Evolutionary conservation across 768 basidiomycete species (phyloP).

Genomic region (Russula virescens): DNA sequence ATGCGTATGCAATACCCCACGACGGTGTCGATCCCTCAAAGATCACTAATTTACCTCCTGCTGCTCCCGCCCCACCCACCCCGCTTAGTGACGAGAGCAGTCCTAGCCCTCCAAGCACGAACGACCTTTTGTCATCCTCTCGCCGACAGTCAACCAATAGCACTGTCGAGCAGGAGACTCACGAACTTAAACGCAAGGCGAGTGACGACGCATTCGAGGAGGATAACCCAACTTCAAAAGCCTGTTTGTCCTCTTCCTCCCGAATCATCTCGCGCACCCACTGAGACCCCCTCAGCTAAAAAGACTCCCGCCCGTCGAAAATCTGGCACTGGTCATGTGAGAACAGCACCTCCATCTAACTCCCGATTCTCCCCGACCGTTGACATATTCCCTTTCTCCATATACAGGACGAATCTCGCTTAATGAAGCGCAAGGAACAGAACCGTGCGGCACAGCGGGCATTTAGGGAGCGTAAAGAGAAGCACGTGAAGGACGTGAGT

Average conservation of each 20-base stretch:
- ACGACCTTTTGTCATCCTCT: constrained; percentile 31
- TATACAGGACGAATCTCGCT: constrained; percentile 59
- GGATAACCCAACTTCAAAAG: constrained; percentile 63
- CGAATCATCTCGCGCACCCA: background rate
- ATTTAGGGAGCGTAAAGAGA: constrained; percentile 95
- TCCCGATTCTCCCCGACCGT: background rate
- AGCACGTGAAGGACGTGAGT: constrained; percentile 93
- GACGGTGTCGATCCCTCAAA: constrained; percentile 56
- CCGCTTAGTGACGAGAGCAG: constrained; percentile 68
- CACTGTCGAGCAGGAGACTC: constrained; percentile 40
- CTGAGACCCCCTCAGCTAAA: constrained; percentile 23
- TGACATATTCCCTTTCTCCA: constrained; percentile 2
- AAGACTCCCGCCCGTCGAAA: constrained; percentile 33
- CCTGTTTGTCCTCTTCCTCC: constrained; percentile 44
- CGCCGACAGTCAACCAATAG: constrained; percentile 31
- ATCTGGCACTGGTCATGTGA: constrained; percentile 37
- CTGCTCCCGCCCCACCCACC: constrained; percentile 48
- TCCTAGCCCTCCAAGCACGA: constrained; percentile 62
- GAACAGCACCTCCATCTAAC: background rate
- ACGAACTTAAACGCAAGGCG: constrained; percentile 72
- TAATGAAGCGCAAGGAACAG: constrained; percentile 92
- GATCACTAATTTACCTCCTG: constrained; percentile 45
- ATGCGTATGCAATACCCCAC: constrained; percentile 29
- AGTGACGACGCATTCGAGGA: constrained; percentile 51
- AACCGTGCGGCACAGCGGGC: constrained; percentile 96